Percentiles rank a stretch among this genome's conserved stretches.
phyloP scores from a whole-genome alignment of 441 rosid genomes.

The Mallotus japonicus region DNA sequence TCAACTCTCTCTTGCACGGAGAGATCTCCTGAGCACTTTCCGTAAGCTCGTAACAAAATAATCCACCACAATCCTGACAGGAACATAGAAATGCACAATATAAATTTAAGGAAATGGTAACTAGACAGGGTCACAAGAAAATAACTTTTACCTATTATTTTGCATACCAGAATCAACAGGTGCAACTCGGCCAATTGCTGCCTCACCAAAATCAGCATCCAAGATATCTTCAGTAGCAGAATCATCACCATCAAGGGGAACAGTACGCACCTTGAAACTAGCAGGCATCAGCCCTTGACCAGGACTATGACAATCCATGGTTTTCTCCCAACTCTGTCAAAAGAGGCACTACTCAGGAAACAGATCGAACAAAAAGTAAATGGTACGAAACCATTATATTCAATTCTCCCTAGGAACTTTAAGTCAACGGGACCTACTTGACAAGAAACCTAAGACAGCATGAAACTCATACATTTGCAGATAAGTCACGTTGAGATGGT shows the following conservation, averaged over 20 bases:
- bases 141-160: constrained; percentile 1
- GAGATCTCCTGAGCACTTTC: constrained; percentile 71
- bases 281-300: constrained; percentile 96
- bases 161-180: constrained; percentile 83
- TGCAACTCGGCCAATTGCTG: constrained; percentile 93
- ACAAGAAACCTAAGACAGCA: background rate
- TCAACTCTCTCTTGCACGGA: constrained; percentile 82
- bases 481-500: background rate
- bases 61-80: constrained; percentile 89
- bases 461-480: background rate
- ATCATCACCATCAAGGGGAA: constrained; percentile 79
- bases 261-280: constrained; percentile 77
- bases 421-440: background rate
- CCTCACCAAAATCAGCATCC: constrained; percentile 87
- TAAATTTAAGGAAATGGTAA: background rate
- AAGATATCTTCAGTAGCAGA: constrained; percentile 71
- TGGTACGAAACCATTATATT: background rate
- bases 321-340: constrained; percentile 90
- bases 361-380: background rate
- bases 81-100: constrained; percentile 10
- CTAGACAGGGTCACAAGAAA: constrained; percentile 10
- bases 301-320: constrained; percentile 90
- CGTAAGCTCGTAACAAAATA: constrained; percentile 77
- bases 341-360: constrained; percentile 15
- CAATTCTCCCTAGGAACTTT: background rate